A percentile compares a stretch with the other conserved stretches of the same genome.
Evolutionary conservation across 148 eudicot genomes (phyloP).

Genomic region (Silene uniflora): DNA sequence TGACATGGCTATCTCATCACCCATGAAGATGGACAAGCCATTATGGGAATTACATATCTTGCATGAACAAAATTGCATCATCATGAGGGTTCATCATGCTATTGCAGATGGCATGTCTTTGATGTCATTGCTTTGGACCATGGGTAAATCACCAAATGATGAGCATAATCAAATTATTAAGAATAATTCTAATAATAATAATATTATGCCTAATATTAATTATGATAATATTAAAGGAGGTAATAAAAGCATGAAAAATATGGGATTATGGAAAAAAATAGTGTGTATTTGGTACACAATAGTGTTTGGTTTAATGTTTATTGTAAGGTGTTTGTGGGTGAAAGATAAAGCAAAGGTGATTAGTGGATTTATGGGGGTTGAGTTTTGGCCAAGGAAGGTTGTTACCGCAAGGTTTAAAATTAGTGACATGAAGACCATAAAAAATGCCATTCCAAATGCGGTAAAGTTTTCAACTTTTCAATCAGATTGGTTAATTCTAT

Average conservation of each 20-base stretch:
- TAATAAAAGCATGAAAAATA: not conserved
- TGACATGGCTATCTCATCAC: slow-evolving; percentile 47
- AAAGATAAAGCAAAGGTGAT: slow-evolving; percentile 43
- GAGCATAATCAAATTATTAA: not conserved
- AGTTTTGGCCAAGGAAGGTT: slow-evolving; percentile 66
- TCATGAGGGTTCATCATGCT: slow-evolving; percentile 66
- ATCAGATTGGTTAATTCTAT: no score
- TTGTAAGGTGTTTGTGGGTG: slow-evolving; percentile 41
- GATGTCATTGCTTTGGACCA: slow-evolving; percentile 48
- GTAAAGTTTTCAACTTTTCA: slow-evolving; percentile 26
- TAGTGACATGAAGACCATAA: slow-evolving; percentile 57
- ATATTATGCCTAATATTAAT: not conserved
- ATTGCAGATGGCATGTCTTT: slow-evolving; percentile 63
- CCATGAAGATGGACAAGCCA: slow-evolving; percentile 51
- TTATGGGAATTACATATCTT: slow-evolving; percentile 65
- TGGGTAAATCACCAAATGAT: slow-evolving; percentile 13
- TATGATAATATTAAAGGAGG: not conserved
- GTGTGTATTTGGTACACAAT: slow-evolving; percentile 35
- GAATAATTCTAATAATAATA: not conserved
- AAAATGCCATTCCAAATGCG: slow-evolving; percentile 43
- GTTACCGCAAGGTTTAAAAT: slow-evolving; percentile 51
- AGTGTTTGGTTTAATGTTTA: slow-evolving; percentile 33
- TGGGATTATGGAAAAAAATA: slow-evolving; percentile 25
- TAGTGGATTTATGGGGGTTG: slow-evolving; percentile 60
- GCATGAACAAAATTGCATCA: slow-evolving; percentile 32